These are phyloP conservation scores for Penicillium silybi DNA, from an alignment of 495 filamentous ascomycete species.

Conservation along the genomic window DNA sequence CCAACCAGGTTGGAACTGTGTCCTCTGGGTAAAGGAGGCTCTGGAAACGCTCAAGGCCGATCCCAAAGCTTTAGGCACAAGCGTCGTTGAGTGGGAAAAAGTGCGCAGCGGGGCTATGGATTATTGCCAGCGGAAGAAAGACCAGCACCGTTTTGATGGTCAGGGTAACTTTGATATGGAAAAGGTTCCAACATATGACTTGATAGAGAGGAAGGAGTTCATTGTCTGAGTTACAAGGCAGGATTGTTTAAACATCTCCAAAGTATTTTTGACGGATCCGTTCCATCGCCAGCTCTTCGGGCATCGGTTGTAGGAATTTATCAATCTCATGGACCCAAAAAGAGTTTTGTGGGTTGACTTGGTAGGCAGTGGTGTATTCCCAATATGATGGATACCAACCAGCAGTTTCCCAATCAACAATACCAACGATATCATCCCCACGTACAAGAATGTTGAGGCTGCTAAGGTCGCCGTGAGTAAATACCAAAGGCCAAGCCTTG, in stretches of 20 bases:
- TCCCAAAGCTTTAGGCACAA: constrained; percentile 32
- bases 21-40: constrained; percentile 40
- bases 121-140: constrained; percentile 34
- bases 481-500: constrained; percentile 29
- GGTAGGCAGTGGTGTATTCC: constrained; percentile 48
- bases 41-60: constrained; percentile 27
- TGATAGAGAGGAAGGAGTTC: neutral
- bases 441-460: constrained; percentile 40
- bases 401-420: constrained; percentile 52
- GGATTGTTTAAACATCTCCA: constrained; percentile 26
- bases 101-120: constrained; percentile 28
- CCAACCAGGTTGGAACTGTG: constrained; percentile 34
- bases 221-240: neutral
- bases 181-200: constrained; percentile 26
- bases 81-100: constrained; percentile 29
- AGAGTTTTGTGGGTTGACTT: constrained; percentile 44
- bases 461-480: constrained; percentile 42
- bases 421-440: constrained; percentile 40
- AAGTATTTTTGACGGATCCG: constrained; percentile 37
- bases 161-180: constrained; percentile 21
- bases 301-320: constrained; percentile 44
- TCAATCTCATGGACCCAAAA: constrained; percentile 48
- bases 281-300: constrained; percentile 48
- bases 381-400: constrained; percentile 50
- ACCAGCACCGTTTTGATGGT: constrained; percentile 33